Base-by-base conservation (phyloP, 2,329 filamentous ascomycete species). In the Zymoseptoria passerinii region DNA sequence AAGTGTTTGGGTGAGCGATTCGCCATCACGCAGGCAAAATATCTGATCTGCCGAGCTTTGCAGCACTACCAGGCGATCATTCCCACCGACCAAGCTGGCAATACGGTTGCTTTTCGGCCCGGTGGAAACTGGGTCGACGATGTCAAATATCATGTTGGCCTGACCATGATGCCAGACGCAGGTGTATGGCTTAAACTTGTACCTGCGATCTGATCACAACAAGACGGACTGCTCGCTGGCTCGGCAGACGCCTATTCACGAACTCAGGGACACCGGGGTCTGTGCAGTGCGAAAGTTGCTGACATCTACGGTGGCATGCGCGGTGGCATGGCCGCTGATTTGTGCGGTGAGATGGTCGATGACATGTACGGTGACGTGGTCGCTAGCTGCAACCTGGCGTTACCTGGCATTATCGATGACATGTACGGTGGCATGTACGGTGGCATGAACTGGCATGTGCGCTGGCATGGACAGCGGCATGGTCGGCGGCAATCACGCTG, bases 81-180 rank as follows among this genome's bases (percentile, higher is more conserved):
- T 5, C 27, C 58, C 8, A 28, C 20, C 6, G 55, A 57, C 52
- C 23, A 60, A 48, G 18, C 48, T 18, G 27, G 35, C 9, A 48
- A 20, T 20, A 13, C 29, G 28, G 4, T 54, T 23, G 28, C 28
- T 19, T 9, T 48, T 23, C 28, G 13, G 29, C 8, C 28, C n/a
- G 52, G 35, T 28, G 56, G 52, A 10, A 16, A 16, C 10, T 58
- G 56, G 56, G 56, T 54, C 10, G 35, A 55, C 5, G 23, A 49
- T 13, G 50, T 58, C 2, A 53, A 54, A 40, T 58, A 58, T 28
- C 51, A 58, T 18, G 56, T 58, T 16, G 56, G 56, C 9, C 28
- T 58, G 56, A 58, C 56, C 16, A 58, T 58, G 56, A 28, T 40
- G 40, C 56, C 56, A 18, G 51, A 54, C 29, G 52, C 19, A 19